Evolutionary conservation across 2,329 filamentous ascomycete genomes (phyloP).

Genomic region (Apiospora phragmitis): DNA sequence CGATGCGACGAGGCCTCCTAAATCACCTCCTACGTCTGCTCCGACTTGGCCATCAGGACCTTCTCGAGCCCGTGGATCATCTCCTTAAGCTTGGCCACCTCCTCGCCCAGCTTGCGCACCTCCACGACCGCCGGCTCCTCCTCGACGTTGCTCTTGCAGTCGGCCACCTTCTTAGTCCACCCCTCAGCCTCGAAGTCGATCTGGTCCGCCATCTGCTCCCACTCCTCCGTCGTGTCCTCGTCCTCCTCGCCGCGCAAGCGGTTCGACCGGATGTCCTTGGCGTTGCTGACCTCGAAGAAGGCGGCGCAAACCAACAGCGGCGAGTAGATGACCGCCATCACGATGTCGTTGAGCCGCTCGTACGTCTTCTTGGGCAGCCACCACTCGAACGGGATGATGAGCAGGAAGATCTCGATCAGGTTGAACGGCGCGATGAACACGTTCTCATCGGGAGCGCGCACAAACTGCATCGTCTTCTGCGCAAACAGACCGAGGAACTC

Average conservation of each 20-base stretch:
- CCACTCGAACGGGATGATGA: slow-evolving; percentile 88
- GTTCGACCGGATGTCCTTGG: slow-evolving; percentile 69
- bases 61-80: slow-evolving; percentile 30
- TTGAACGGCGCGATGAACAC: slow-evolving; percentile 98
- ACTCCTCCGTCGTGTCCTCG: slow-evolving; percentile 86
- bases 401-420: slow-evolving; percentile 79
- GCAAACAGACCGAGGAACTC: slow-evolving; percentile 93
- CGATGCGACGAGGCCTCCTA: neutral
- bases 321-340: slow-evolving; percentile 85
- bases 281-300: slow-evolving; percentile 65
- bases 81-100: slow-evolving; percentile 58
- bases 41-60: slow-evolving; percentile 19
- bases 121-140: slow-evolving; percentile 76
- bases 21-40: neutral
- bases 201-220: slow-evolving; percentile 77
- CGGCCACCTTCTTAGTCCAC: slow-evolving; percentile 78
- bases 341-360: slow-evolving; percentile 79
- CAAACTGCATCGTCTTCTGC: slow-evolving; percentile 94
- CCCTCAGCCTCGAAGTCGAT: slow-evolving; percentile 81
- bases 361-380: slow-evolving; percentile 80
- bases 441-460: slow-evolving; percentile 95
- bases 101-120: slow-evolving; percentile 56
- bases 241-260: slow-evolving; percentile 80
- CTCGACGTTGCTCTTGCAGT: slow-evolving; percentile 79
- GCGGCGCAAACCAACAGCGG: slow-evolving; percentile 81